These are phyloP conservation scores for Panicum virgatum DNA, from an alignment of 202 grass and related monocot genomes.

Conservation along the genomic window DNA sequence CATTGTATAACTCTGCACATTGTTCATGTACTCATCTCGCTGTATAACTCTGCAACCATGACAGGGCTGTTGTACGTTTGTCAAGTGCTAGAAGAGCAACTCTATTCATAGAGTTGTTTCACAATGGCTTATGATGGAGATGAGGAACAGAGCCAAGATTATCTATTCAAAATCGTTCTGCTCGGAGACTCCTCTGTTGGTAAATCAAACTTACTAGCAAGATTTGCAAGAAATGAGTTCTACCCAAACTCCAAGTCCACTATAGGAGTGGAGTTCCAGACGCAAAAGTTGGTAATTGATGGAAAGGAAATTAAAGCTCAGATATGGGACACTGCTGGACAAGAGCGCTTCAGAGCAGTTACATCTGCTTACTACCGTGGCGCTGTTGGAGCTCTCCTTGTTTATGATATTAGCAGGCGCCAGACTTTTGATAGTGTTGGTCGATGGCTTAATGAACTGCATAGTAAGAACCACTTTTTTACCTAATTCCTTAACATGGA, in stretches of 20 bases:
- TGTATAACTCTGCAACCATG: conserved; percentile 20
- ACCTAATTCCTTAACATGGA: conserved; percentile 2
- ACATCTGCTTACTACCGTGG: conserved; percentile 87
- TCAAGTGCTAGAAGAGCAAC: background rate
- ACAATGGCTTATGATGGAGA: conserved; percentile 63
- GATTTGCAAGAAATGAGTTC: conserved; percentile 86
- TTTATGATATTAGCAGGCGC: conserved; percentile 82
- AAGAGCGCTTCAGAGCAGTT: conserved; percentile 86
- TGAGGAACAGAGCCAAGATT: conserved; percentile 72
- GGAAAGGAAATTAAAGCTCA: conserved; percentile 90
- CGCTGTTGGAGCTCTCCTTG: conserved; percentile 79
- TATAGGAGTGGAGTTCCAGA: conserved; percentile 90
- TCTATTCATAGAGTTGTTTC: conserved; percentile 10
- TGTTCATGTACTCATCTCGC: background rate
- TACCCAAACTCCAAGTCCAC: conserved; percentile 86
- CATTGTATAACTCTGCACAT: too few relatives aligned
- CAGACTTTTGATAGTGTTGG: conserved; percentile 81
- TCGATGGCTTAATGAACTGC: conserved; percentile 85
- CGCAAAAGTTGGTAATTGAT: conserved; percentile 77
- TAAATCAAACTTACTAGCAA: conserved; percentile 81
- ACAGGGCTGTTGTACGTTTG: conserved; percentile 25
- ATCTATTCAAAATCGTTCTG: conserved; percentile 87
- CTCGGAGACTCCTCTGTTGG: conserved; percentile 86
- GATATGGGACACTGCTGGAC: conserved; percentile 95
- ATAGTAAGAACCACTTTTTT: conserved; percentile 51